Percentiles rank a stretch among this genome's conserved stretches.
Evolutionary conservation across 1,284 basidiomycete species (phyloP).

Genomic region (Neotropicomus parvogracilis): DNA sequence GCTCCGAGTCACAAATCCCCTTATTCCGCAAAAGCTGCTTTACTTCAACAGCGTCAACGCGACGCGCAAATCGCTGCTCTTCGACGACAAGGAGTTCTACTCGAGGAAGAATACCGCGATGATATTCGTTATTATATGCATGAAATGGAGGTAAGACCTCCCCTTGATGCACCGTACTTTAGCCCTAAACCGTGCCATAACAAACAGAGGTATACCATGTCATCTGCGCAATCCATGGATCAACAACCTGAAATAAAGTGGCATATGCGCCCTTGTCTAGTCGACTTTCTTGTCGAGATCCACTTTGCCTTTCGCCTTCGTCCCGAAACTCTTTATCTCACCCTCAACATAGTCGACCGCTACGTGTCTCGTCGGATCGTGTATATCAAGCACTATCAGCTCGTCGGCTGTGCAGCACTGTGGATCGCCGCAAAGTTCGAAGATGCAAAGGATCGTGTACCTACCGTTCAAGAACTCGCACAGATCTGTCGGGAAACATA

Average conservation of each 20-base stretch:
- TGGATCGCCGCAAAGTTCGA: conserved; percentile 99
- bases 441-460: conserved; percentile 97
- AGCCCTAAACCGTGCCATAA: conserved; percentile 9
- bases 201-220: conserved; percentile 76
- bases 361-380: conserved; percentile 98
- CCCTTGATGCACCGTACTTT: conserved; percentile 5
- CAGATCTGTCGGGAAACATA: conserved; percentile 95
- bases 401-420: conserved; percentile 96
- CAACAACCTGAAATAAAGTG: conserved; percentile 96
- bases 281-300: conserved; percentile 98
- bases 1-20: conserved; percentile 56
- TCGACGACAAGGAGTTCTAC: conserved; percentile 62
- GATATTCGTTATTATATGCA: conserved; percentile 94
- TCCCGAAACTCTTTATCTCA: conserved; percentile 97
- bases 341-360: conserved; percentile 98
- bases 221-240: conserved; percentile 92
- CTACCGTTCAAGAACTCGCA: conserved; percentile 89
- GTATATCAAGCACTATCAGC: conserved; percentile 98
- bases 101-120: conserved; percentile 93
- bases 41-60: conserved; percentile 62
- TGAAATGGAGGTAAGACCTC: conserved; percentile 86
- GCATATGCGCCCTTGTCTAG: conserved; percentile 98
- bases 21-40: conserved; percentile 55
- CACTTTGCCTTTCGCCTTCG: conserved; percentile 96
- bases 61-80: conserved; percentile 64